Percentiles rank a stretch among this genome's conserved stretches.
Conservation (phyloP, 1,139 yeast species). For the Geotrichum candidum region DNA sequence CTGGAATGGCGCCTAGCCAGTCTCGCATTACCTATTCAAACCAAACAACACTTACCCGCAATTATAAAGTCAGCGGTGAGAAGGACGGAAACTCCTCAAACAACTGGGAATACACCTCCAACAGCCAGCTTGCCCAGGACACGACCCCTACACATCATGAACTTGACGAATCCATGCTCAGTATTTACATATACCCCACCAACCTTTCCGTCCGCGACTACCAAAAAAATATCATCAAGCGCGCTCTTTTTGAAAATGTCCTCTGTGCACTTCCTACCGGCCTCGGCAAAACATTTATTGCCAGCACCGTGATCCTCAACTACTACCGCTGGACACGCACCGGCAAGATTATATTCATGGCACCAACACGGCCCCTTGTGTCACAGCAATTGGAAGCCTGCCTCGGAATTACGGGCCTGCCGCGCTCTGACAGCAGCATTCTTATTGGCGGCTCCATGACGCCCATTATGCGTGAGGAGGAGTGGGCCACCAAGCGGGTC, state of each 20-base stretch:
- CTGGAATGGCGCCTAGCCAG: neutral
- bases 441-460: conserved; percentile 49
- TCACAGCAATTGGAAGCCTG: conserved; percentile 97
- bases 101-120: conserved; percentile 8
- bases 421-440: conserved; percentile 70
- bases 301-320: conserved; percentile 88
- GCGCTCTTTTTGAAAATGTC: conserved; percentile 66
- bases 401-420: conserved; percentile 78
- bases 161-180: conserved; percentile 40
- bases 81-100: neutral
- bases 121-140: neutral
- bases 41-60: conserved; percentile 8
- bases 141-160: conserved; percentile 35
- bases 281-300: conserved; percentile 93
- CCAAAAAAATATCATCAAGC: conserved; percentile 71
- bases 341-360: conserved; percentile 84
- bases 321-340: conserved; percentile 74
- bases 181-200: conserved; percentile 72
- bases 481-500: conserved; percentile 72
- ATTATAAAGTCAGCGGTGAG: neutral
- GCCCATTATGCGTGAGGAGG: conserved; percentile 45
- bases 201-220: conserved; percentile 81
- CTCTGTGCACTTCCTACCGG: conserved; percentile 96
- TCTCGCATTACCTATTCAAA: neutral
- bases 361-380: conserved; percentile 96